Base-by-base conservation (phyloP, 495 filamentous ascomycete species). In the Penicillium manginii region DNA sequence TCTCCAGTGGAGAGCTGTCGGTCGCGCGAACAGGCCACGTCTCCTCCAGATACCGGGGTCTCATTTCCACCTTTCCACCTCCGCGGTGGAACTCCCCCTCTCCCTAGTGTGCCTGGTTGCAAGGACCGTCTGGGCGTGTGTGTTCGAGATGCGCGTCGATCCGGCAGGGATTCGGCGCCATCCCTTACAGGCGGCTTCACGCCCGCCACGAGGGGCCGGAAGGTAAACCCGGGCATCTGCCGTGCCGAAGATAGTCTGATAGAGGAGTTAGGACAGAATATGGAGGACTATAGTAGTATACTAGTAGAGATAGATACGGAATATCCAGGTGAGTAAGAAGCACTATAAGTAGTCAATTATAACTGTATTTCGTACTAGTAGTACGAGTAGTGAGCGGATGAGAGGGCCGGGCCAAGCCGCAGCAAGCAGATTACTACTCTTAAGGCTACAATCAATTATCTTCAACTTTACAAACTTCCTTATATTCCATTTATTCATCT, bases 21-120 rank as follows among this genome's bases (percentile, higher is more conserved):
- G 45, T 22, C 22, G 33, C 18, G 55, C 43, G 67, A 69, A 69
- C 67, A 69, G 67, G 67, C 67, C 67, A 69, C 67, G 64, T 69
- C 67, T 61, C 64, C 63, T 55, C 55, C 55, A 46, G 26, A 8
- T 5, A 8, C 9, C 26, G 26, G 26, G 55, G 47, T 55, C 52
- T 54, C 55, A 58, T 58, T 54, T 59, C 53, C 45, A 22, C 22
- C 45, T 22, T 47, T 9, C n/a, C 52, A 32, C 43, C 42, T 39
- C 43, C 52, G 17, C 52, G 15, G 52, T 43, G 40, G 52, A 26
- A 29, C 52, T 18, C 42, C 23, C 43, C 4, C 39, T 18, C 9
- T 42, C n/a, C 15, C 40, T 43, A 43, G 50, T 22, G 14, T 58
- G 42, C 31, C 29, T 53, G 37, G 56, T 48, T n/a, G 50, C 50